Base-by-base conservation (phyloP, 202 grass and related monocot species). In the Dendrocalamus latiflorus region DNA sequence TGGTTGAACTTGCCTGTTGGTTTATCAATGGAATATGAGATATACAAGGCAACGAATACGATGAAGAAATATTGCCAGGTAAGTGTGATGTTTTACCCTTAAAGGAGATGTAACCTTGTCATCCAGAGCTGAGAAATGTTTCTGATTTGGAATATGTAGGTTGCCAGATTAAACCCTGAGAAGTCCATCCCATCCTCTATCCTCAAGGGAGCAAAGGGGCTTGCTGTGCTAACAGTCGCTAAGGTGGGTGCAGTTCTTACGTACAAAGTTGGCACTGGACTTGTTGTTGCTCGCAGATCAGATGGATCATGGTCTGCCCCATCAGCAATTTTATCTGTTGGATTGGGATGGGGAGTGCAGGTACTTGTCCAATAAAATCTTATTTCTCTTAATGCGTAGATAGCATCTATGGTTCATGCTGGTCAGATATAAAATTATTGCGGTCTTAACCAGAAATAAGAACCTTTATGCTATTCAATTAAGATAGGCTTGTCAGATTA, bases 251-350 rank as follows among this genome's bases (percentile, higher is more conserved):
- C 89, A 51, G 57, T 94, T 83, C 70, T 94, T 81, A 94, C 92
- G 0, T 94, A 91, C 81, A 94, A 94, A 87, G 66, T 91, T 76
- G 92, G 92, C 73, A 94, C 65, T 66, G 92, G 92, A 25, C 87
- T 94, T 79, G 92, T 91, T 77, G 77, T 94, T 83, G 88, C 89
- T 83, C 81, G 87, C 33, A 87, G 87, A 65, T 75, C 85, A 72
- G 87, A 94, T 94, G 92, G 89, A 83, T 94, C 92, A 70, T 94
- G 92, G 92, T 94, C 89, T 71, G 89, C 92, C 17, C 92, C 92
- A 1, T 94, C 92, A 53, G 89, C 92, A 58, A 90, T 94, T 85
- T 71, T 87, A 37, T 94, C 89, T 79, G 75, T 90, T 88, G 92
- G 92, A 48, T 38, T 94, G 73, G 92, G 92, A 86, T 94, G 92